Conservation (phyloP, 2,329 filamentous ascomycete species). For the Dothistroma septosporum region DNA sequence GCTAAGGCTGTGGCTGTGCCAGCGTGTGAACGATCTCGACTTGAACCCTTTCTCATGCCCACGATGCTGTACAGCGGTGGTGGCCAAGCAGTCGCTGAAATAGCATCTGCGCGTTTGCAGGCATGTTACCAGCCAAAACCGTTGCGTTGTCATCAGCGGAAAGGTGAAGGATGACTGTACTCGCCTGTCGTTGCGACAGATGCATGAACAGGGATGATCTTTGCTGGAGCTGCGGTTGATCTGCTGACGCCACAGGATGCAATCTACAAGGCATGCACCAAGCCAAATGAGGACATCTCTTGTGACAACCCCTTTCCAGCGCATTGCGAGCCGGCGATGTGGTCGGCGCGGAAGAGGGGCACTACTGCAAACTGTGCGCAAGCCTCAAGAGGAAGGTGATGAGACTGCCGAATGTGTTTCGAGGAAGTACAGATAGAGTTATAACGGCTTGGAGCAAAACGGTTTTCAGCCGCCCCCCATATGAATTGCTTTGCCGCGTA, state of each 20-base stretch:
- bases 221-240: not conserved
- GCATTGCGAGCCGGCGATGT: not conserved
- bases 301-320: not conserved
- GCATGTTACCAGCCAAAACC: too few species aligned
- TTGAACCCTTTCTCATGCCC: too few species aligned
- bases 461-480: not conserved
- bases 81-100: too few species aligned
- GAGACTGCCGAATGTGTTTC: too few species aligned
- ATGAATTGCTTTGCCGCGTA: not conserved
- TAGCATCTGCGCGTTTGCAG: too few species aligned
- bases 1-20: too few species aligned
- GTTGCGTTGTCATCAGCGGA: not conserved
- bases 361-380: not conserved
- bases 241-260: not conserved
- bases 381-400: not conserved
- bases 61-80: too few species aligned
- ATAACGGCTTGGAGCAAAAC: not conserved
- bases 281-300: not conserved
- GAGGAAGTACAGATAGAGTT: not conserved
- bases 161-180: too few species aligned
- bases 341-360: too few species aligned
- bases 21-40: too few species aligned
- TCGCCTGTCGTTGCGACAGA: not conserved
- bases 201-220: not conserved
- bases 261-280: not conserved